Conservation (phyloP, 495 filamentous ascomycete genomes). For the Aspergillus wentii region DNA sequence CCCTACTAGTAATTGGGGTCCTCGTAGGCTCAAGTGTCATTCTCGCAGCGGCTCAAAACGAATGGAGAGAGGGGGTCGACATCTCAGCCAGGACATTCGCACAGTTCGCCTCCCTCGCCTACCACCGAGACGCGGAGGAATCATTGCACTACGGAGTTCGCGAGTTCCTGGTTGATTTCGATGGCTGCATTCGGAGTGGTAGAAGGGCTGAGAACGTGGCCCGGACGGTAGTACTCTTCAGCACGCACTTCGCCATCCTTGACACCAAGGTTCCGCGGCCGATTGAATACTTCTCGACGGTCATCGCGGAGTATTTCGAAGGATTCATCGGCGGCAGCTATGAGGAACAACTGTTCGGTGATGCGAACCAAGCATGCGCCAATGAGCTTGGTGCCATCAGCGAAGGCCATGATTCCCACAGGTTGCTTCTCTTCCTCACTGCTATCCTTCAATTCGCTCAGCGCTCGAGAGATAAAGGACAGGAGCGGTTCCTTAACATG, state of each 20-base stretch:
- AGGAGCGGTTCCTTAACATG: slow-evolving; percentile 16
- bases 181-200: slow-evolving; percentile 18
- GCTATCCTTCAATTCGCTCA: slow-evolving; percentile 19
- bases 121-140: slow-evolving; percentile 18
- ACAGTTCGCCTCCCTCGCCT: slow-evolving; percentile 18
- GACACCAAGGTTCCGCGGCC: slow-evolving; percentile 19
- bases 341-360: slow-evolving; percentile 21
- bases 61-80: slow-evolving; percentile 22
- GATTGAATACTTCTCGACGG: slow-evolving; percentile 23
- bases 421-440: slow-evolving; percentile 18
- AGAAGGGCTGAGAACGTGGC: slow-evolving; percentile 20
- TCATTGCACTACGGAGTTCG: slow-evolving; percentile 20
- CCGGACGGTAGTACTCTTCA: slow-evolving; percentile 19
- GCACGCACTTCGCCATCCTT: slow-evolving; percentile 24
- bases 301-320: slow-evolving; percentile 24
- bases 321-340: slow-evolving; percentile 24
- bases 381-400: slow-evolving; percentile 18
- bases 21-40: slow-evolving; percentile 15
- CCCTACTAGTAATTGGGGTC: slow-evolving; percentile 18
- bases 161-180: slow-evolving; percentile 24
- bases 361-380: slow-evolving; percentile 22
- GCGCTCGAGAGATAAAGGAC: slow-evolving; percentile 9
- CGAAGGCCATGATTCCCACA: slow-evolving; percentile 16
- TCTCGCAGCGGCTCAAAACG: slow-evolving; percentile 17
- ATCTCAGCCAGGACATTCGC: slow-evolving; percentile 19